Evolutionary conservation across 2,329 filamentous ascomycete genomes (phyloP).

Genomic region (Pezicula rhizophila): DNA sequence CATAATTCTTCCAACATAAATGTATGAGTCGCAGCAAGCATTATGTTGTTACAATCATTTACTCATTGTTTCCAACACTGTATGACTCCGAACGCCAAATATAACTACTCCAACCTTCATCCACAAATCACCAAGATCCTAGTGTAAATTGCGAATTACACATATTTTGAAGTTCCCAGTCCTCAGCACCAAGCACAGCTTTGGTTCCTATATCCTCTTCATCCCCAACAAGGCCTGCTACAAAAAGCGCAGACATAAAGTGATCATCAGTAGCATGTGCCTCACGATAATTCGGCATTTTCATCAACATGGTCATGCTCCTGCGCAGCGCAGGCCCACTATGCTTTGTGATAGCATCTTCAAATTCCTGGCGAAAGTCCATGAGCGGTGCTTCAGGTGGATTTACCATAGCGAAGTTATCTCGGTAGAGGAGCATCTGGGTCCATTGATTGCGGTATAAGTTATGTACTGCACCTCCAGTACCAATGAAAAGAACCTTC

Average conservation of each 20-base stretch:
- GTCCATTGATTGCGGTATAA: conserved; percentile 61
- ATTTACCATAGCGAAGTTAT: conserved; percentile 55
- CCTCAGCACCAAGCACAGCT: conserved; percentile 47
- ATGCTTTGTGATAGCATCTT: conserved; percentile 51
- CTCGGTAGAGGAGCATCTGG: conserved; percentile 49
- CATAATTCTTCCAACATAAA: too few species aligned
- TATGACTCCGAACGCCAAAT: too few species aligned
- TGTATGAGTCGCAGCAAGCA: too few species aligned
- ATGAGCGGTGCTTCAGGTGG: conserved; percentile 55
- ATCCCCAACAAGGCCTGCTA: conserved; percentile 49
- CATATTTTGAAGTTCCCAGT: conserved; percentile 49
- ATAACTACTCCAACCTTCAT: too few species aligned
- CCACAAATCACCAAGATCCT: conserved; percentile 41
- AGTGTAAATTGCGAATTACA: conserved; percentile 21
- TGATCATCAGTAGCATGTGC: conserved; percentile 67
- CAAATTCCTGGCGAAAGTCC: conserved; percentile 59
- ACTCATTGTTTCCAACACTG: too few species aligned
- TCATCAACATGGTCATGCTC: conserved; percentile 57
- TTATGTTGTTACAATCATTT: too few species aligned
- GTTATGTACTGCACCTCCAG: conserved; percentile 62
- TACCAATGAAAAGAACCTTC: conserved; percentile 51
- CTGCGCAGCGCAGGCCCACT: conserved; percentile 48
- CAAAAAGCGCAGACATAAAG: conserved; percentile 60
- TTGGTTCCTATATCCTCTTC: conserved; percentile 36
- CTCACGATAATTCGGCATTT: conserved; percentile 58